Evolutionary conservation across 257 asterid species (phyloP), one percentile per base, ranked within the genome.

Genomic region (Solanum boliviense): DNA sequence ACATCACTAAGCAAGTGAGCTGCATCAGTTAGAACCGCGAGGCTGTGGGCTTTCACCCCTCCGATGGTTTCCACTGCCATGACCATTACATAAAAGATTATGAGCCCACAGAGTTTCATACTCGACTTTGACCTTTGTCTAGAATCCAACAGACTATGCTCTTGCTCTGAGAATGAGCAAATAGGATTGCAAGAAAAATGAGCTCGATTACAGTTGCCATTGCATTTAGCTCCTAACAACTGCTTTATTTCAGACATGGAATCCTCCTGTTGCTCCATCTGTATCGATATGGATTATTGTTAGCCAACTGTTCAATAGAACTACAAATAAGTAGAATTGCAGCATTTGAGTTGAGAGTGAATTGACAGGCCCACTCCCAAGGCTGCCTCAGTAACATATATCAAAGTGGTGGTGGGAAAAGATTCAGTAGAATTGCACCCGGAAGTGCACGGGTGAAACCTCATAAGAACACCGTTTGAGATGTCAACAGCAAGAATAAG

Each of bases 21-120:
- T 3, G 98, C 99, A 84, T 96, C 98, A 0, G 97, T 93, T 16
- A 95, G 93, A 81, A 95, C 92, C 9, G 99, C 98, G 13, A 96
- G 93, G 91, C 98, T 95, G 90, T 96, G 94, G 87, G 99, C 93
- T 89, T 87, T 90, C 31, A 95, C 62, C 44, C 98, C 98, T 71
- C 99, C 99, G 20, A 92, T n/a, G 25, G 94, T 87, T 93, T 96
- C 98, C 48, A 93, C 92, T 39, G 88, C 86, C 97, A 96, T 94
- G 75, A 92, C 93, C 60, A 93, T 12, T 13, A 90, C 83, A 86
- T 92, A 93, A 89, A 94, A 92, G 46, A 91, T 29, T 87, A 94
- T 92, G 32, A 96, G 95, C 78, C 95, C 94, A 84, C 86, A 89
- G 23, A 96, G 98, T 87, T 94, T 95, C 18, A 31, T 67, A 9